A percentile compares a stretch with the other conserved stretches of the same genome.
Evolutionary conservation across 495 filamentous ascomycete species (phyloP).

Genomic region (Hyaloscypha finlandica): DNA sequence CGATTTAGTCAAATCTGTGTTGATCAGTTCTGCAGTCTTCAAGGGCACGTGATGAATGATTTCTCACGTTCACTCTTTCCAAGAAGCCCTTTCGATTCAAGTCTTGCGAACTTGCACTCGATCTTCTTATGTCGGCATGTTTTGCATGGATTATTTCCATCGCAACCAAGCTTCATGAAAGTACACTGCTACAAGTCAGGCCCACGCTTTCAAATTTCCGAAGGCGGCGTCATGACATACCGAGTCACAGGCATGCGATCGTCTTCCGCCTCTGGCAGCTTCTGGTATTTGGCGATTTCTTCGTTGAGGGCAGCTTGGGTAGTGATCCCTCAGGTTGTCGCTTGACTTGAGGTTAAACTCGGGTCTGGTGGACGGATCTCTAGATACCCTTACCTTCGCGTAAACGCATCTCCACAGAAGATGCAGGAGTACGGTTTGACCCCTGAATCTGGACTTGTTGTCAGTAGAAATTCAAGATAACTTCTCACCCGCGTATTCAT

Average conservation of each 20-base stretch:
- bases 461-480: conserved; percentile 5
- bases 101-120: conserved; percentile 42
- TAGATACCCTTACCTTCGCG: conserved; percentile 19
- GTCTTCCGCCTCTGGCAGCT: conserved; percentile 25
- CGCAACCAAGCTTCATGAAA: conserved; percentile 54
- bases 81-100: conserved; percentile 16
- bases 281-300: conserved; percentile 23
- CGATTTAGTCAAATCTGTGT: conserved; percentile 14
- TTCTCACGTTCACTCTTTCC: conserved; percentile 31
- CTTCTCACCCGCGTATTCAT: not conserved
- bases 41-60: not conserved
- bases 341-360: conserved; percentile 4
- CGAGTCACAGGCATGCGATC: conserved; percentile 28
- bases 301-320: conserved; percentile 24
- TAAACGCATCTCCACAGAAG: conserved; percentile 27
- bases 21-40: not conserved
- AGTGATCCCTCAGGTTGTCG: conserved; percentile 28
- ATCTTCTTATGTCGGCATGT: conserved; percentile 48
- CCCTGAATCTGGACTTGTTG: conserved; percentile 20
- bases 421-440: conserved; percentile 27
- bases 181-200: conserved; percentile 41
- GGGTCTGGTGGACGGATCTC: not conserved
- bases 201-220: not conserved
- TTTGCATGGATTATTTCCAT: conserved; percentile 48
- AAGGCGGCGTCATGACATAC: conserved; percentile 7